Percentiles rank a stretch among this genome's conserved stretches.
These are phyloP conservation scores for Antitrichia curtipendula DNA, from an alignment of 225 moss, liverwort and hornwort genomes.

Conservation along the genomic window DNA sequence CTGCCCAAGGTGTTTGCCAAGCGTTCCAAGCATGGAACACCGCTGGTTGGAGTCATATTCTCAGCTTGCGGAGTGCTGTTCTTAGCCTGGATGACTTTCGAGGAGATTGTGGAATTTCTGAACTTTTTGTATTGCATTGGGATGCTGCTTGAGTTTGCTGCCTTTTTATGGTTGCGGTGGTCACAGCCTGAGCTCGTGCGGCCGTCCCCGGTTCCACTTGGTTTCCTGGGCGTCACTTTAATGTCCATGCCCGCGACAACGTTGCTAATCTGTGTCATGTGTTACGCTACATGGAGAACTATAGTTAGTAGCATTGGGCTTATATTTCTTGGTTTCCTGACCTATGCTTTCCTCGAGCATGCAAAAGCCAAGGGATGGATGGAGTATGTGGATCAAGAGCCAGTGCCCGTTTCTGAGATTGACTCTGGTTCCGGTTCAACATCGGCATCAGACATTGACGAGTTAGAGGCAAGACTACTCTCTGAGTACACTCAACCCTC, in stretches of 20 bases:
- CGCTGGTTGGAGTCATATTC: constrained; percentile 31
- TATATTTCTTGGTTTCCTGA: constrained; percentile 16
- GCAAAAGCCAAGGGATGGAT: constrained; percentile 30
- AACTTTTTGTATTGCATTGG: constrained; percentile 47
- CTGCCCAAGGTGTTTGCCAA: constrained; percentile 41
- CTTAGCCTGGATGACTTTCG: constrained; percentile 52
- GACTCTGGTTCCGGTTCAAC: background rate
- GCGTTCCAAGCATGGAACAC: constrained; percentile 10
- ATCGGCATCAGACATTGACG: background rate
- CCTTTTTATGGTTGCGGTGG: constrained; percentile 32
- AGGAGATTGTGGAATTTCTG: constrained; percentile 51
- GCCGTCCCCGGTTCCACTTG: constrained; percentile 33
- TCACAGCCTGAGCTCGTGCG: constrained; percentile 29
- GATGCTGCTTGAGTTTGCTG: constrained; percentile 48
- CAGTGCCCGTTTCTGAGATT: background rate
- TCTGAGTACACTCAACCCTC: background rate
- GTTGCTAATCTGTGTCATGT: constrained; percentile 37
- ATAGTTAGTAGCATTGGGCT: constrained; percentile 8
- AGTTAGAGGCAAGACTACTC: constrained; percentile 12
- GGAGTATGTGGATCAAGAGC: constrained; percentile 10
- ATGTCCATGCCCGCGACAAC: constrained; percentile 37
- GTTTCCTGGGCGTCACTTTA: constrained; percentile 24
- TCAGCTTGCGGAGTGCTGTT: constrained; percentile 46
- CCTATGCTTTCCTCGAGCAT: constrained; percentile 31
- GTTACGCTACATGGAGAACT: constrained; percentile 34